These are phyloP conservation scores for Gnomoniopsis smithogilvyi DNA, from an alignment of 2,329 filamentous ascomycete species.

Conservation along the genomic window DNA sequence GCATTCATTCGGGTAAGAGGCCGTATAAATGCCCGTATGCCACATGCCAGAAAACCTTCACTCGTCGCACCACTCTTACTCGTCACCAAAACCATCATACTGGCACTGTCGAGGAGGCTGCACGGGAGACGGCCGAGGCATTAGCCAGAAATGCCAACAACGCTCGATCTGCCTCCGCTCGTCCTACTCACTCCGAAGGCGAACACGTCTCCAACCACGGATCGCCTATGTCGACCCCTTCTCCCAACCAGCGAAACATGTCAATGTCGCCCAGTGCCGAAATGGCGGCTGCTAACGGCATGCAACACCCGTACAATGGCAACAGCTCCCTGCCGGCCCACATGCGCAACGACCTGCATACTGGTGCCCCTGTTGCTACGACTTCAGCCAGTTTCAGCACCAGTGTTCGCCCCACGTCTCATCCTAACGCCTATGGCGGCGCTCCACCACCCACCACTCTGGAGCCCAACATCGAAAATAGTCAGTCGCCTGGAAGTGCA, in stretches of 20 bases:
- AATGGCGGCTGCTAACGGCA: slow-evolving; percentile 64
- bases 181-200: slow-evolving; percentile 63
- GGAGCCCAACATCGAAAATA: slow-evolving; percentile 79
- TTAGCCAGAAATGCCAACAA: slow-evolving; percentile 53
- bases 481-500: slow-evolving; percentile 66
- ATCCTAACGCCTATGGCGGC: slow-evolving; percentile 78
- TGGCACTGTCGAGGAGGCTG: slow-evolving; percentile 91
- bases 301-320: slow-evolving; percentile 73
- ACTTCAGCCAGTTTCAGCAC: slow-evolving; percentile 58
- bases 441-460: slow-evolving; percentile 62
- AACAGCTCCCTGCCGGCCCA: slow-evolving; percentile 80
- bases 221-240: slow-evolving; percentile 76
- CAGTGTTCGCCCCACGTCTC: slow-evolving; percentile 71
- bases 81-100: slow-evolving; percentile 95
- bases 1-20: slow-evolving; percentile 92
- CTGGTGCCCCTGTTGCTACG: slow-evolving; percentile 68
- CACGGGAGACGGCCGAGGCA: slow-evolving; percentile 81
- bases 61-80: slow-evolving; percentile 88
- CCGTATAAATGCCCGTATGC: slow-evolving; percentile 98
- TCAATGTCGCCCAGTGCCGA: slow-evolving; percentile 79
- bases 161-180: slow-evolving; percentile 31
- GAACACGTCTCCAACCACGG: slow-evolving; percentile 68
- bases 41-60: slow-evolving; percentile 98
- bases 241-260: slow-evolving; percentile 73
- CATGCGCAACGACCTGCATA: slow-evolving; percentile 70